Evolutionary conservation across 805 yeast genomes (phyloP).

Genomic region (Torulaspora franciscae): DNA sequence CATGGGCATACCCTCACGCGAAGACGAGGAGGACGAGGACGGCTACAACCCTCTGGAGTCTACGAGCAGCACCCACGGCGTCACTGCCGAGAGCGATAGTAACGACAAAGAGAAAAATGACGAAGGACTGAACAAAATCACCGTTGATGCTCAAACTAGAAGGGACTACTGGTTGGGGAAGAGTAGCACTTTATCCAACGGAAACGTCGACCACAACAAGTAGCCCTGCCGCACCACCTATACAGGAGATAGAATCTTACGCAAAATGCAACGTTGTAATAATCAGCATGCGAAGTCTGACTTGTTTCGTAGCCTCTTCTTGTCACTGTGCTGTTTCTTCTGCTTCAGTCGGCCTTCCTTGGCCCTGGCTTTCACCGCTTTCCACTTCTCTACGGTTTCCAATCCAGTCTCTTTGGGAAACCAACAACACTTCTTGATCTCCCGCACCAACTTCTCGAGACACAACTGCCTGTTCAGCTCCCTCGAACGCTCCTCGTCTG

Average conservation of each 20-base stretch:
- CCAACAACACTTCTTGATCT: conserved; percentile 44
- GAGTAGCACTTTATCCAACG: conserved; percentile 17
- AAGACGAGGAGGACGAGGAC: conserved; percentile 25
- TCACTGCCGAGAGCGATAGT: neutral
- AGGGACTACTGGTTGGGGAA: conserved; percentile 36
- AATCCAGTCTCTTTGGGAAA: conserved; percentile 47
- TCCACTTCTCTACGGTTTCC: conserved; percentile 51
- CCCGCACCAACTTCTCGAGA: conserved; percentile 51
- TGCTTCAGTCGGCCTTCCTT: conserved; percentile 36
- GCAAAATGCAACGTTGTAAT: neutral
- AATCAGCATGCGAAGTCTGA: conserved; percentile 4
- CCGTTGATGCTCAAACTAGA: conserved; percentile 34
- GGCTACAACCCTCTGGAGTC: conserved; percentile 23
- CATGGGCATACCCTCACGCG: conserved; percentile 29
- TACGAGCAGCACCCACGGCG: neutral
- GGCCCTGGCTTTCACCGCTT: conserved; percentile 31
- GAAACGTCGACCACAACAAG: neutral
- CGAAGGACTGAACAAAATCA: conserved; percentile 13
- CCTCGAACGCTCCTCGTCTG: conserved; percentile 56
- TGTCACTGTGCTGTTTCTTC: conserved; percentile 38
- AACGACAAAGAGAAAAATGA: conserved; percentile 3
- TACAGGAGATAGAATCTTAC: neutral
- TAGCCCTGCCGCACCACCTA: neutral
- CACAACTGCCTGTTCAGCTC: conserved; percentile 55
- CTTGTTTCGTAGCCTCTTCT: conserved; percentile 36